Evolutionary conservation across 495 filamentous ascomycete species (phyloP), one percentile per base, ranked within the genome.

Genomic region (Aspergillus funiculosus): DNA sequence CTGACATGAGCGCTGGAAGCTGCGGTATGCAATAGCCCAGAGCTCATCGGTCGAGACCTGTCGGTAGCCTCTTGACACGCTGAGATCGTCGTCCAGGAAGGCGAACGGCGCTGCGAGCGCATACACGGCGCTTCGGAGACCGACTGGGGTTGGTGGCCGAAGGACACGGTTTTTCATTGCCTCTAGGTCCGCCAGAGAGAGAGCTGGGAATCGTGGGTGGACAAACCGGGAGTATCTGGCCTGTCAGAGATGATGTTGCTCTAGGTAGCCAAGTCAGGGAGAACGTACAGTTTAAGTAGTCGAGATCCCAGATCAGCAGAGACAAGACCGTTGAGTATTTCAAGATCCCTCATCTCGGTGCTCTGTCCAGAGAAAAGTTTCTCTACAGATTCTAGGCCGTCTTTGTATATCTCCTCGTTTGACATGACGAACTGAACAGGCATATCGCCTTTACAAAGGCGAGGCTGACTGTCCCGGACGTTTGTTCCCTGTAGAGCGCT

Each of bases 11-110:
- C 35, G 35, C 4, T 38, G 17, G 35, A 38, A 38, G 35, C 35
- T 38, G 35, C 35, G 35, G 19, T 38, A 20, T 8, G 35, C 35
- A 10, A 38, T 38, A 5, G 35, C 35, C 35, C 35, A 38, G 18
- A 38, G 35, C 10, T 22, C 17, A 10, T 22, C 35, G 10, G 35
- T 38, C 8, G 35, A 20, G 1, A 38, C 35, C 4, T 15, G 35
- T 6, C 20, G 35, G 35, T 38, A 38, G 35, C 1, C 35, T 38
- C 35, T 7, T 1, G 35, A 38, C 3, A 38, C 9, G 9, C 35
- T 38, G 17, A 38, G 35, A 3, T 38, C 35, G 35, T 38, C 35
- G 35, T 38, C 35, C 7, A 38, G 35, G 10, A 38, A 38, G 1
- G 35, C 35, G 15, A 38, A 38, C 5, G 35, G 17, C 3, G 35